These are phyloP conservation scores for Plantago coronopus DNA, from an alignment of 305 asterid genomes.

Conservation along the genomic window DNA sequence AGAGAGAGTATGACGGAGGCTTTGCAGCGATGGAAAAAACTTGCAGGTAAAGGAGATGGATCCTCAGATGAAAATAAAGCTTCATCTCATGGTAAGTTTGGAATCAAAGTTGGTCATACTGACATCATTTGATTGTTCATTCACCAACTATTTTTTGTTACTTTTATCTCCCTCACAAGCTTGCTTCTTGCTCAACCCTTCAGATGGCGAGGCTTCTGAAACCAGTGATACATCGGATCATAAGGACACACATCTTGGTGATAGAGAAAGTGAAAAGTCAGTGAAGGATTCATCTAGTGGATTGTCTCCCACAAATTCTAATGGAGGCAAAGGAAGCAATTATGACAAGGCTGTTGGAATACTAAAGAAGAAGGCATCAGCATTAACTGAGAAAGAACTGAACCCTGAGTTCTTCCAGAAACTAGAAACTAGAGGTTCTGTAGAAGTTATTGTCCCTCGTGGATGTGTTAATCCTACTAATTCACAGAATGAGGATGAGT, in stretches of 20 bases:
- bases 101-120: conserved; percentile 3
- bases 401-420: conserved; percentile 97
- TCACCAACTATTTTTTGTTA: conserved; percentile 4
- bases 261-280: conserved; percentile 41
- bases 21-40: conserved; percentile 90
- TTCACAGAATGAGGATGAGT: conserved; percentile 51
- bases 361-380: conserved; percentile 81
- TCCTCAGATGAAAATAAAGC: conserved; percentile 63
- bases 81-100: conserved; percentile 58
- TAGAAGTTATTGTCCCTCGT: conserved; percentile 93
- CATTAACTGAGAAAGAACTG: conserved; percentile 79
- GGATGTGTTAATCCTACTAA: conserved; percentile 57
- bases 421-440: conserved; percentile 81
- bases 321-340: conserved; percentile 51
- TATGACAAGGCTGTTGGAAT: conserved; percentile 85
- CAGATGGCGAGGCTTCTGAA: conserved; percentile 71
- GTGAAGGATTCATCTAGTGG: conserved; percentile 49
- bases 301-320: conserved; percentile 54
- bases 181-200: conserved; percentile 26
- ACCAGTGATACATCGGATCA: conserved; percentile 51
- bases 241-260: conserved; percentile 42
- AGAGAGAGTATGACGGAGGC: conserved; percentile 95
- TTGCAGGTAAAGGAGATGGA: conserved; percentile 82
- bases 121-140: conserved; percentile 14
- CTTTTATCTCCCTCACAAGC: conserved; percentile 23